Evolutionary conservation across 768 basidiomycete genomes (phyloP).

Genomic region (Boletus sp.): DNA sequence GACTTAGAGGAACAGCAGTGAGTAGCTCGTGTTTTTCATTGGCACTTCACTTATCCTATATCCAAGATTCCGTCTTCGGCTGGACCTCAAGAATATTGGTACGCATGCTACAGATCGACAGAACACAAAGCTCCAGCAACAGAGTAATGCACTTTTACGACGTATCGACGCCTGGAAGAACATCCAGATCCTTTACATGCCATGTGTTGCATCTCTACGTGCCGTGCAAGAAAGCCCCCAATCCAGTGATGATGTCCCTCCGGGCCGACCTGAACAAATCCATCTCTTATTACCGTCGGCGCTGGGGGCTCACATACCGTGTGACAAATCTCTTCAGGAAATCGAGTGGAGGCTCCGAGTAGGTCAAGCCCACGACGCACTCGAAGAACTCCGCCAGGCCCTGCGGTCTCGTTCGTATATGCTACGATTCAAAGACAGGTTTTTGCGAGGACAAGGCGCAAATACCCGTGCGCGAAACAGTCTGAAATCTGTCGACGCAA

Average conservation of each 20-base stretch:
- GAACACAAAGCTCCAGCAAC: slow-evolving; percentile 28
- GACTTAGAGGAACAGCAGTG: background rate
- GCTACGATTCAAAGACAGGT: background rate
- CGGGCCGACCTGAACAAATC: background rate
- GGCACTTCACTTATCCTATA: no score
- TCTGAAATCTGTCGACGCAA: background rate
- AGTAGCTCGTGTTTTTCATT: background rate
- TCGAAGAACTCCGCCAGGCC: background rate
- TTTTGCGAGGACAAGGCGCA: background rate
- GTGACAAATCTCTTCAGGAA: background rate
- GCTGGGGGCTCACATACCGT: background rate
- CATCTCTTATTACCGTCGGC: background rate
- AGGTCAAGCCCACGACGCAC: background rate
- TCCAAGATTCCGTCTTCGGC: background rate
- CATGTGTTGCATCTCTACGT: slow-evolving; percentile 1
- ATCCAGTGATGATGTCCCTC: background rate
- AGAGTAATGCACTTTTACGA: slow-evolving; percentile 16
- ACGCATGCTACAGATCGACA: slow-evolving; percentile 30
- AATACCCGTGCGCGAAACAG: background rate
- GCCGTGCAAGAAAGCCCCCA: background rate
- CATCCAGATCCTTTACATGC: slow-evolving; percentile 33
- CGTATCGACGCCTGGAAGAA: slow-evolving; percentile 29
- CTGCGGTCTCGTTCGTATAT: background rate
- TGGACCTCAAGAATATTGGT: background rate
- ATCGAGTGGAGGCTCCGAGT: background rate